A percentile compares a stretch with the other conserved stretches of the same genome.
phyloP scores from a whole-genome alignment of 257 asterid species.

The Gentiana macrophylla region DNA sequence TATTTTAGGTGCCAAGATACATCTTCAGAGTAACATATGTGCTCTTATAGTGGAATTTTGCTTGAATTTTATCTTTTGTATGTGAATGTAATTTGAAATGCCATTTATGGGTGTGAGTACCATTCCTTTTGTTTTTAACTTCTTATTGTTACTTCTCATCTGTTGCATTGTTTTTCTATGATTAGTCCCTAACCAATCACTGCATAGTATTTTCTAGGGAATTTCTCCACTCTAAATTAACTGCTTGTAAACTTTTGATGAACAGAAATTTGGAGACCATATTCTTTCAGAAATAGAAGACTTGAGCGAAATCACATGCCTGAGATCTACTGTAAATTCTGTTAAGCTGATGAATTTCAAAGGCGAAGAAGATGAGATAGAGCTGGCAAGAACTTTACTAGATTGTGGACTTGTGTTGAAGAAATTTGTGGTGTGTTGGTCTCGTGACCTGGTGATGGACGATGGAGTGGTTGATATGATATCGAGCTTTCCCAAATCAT shows the following conservation, averaged over 20 bases:
- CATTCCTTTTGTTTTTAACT: no score
- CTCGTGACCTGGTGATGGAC: not conserved
- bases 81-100: no score
- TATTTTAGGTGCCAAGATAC: no score
- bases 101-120: no score
- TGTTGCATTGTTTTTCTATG: no score
- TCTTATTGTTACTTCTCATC: no score
- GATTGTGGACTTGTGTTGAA: constrained; percentile 2
- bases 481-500: not conserved
- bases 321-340: constrained; percentile 3
- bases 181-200: no score
- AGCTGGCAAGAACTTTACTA: constrained; percentile 6
- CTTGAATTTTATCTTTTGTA: no score
- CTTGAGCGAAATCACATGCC: not conserved
- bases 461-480: not conserved
- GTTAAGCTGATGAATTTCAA: constrained; percentile 1
- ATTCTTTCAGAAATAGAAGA: not conserved
- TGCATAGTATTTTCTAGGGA: no score
- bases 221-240: no score
- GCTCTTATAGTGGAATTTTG: no score
- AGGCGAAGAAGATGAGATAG: constrained; percentile 2
- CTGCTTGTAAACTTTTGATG: not conserved
- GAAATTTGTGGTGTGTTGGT: not conserved
- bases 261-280: not conserved
- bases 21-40: no score